A percentile compares a stretch with the other conserved stretches of the same genome.
These are phyloP conservation scores for Physaria fendleri DNA, from an alignment of 345 rosid species.

Conservation along the genomic window DNA sequence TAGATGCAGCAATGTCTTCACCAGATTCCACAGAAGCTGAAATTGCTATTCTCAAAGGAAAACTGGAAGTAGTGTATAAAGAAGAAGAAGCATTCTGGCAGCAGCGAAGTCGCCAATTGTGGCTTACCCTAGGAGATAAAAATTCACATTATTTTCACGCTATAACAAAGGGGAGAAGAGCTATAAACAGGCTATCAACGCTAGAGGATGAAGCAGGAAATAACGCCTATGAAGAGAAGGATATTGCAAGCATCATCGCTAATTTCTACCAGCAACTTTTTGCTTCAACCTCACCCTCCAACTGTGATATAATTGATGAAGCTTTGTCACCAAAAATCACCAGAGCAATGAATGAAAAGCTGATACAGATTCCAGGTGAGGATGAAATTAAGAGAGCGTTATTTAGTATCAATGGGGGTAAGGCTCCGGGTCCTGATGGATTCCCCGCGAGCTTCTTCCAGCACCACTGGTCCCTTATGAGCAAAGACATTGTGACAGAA, in stretches of 20 bases:
- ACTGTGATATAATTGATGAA: not conserved
- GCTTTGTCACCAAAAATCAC: fast-evolving
- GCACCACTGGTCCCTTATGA: not conserved
- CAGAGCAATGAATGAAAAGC: not conserved
- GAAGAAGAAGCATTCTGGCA: not conserved
- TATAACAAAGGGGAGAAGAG: not conserved
- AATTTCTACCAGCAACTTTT: not conserved
- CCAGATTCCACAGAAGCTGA: not conserved
- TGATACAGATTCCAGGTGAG: fast-evolving
- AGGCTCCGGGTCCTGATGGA: not conserved
- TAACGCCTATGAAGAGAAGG: not conserved
- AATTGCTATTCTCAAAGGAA: not conserved
- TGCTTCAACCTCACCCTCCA: no score
- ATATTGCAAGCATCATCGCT: not conserved
- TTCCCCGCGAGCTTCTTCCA: not conserved
- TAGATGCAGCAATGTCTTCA: no score
- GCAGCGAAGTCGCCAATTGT: not conserved
- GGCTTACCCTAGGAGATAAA: not conserved
- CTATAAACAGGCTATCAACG: not conserved
- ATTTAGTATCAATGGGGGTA: not conserved
- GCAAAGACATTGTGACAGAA: not conserved
- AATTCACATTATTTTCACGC: not conserved
- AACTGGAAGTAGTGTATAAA: not conserved
- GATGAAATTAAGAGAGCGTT: not conserved
- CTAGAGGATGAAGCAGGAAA: not conserved